Evolutionary conservation across 192 early-diverging fungal species (phyloP).

Genomic region (Coemansia sp.): DNA sequence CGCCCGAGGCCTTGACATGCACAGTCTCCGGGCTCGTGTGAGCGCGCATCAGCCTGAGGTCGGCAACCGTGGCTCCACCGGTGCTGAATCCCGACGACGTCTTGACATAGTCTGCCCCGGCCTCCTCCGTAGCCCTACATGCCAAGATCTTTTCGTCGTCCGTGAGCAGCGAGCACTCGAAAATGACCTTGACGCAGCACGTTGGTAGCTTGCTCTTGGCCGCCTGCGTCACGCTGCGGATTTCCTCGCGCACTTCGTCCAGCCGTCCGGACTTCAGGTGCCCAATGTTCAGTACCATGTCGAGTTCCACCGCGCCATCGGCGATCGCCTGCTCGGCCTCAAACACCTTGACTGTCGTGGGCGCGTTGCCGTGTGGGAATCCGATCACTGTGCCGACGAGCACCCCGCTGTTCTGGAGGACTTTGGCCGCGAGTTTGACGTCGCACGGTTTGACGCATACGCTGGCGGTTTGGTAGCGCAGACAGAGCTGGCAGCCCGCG

Average conservation of each 20-base stretch:
- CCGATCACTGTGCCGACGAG: constrained; percentile 59
- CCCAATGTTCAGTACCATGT: constrained; percentile 59
- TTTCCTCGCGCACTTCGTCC: constrained; percentile 48
- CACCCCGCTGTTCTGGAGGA: constrained; percentile 44
- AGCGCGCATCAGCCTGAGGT: constrained; percentile 54
- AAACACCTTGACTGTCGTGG: constrained; percentile 52
- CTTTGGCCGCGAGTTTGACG: constrained; percentile 45
- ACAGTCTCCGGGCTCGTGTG: constrained; percentile 32
- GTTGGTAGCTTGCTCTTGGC: constrained; percentile 40
- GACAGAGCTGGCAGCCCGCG: constrained; percentile 52
- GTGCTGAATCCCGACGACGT: constrained; percentile 59
- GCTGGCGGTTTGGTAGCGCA: constrained; percentile 50
- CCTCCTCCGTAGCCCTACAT: constrained; percentile 40
- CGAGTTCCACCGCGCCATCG: constrained; percentile 59
- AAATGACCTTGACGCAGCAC: constrained; percentile 58
- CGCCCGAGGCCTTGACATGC: constrained; percentile 60
- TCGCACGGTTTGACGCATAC: constrained; percentile 65
- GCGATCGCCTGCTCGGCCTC: constrained; percentile 54
- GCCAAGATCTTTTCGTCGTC: constrained; percentile 54
- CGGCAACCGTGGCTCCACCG: constrained; percentile 51
- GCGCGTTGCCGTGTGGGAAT: constrained; percentile 58
- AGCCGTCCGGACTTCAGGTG: constrained; percentile 48
- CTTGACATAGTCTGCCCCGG: constrained; percentile 62
- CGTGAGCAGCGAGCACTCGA: constrained; percentile 57
- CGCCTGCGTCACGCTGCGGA: constrained; percentile 29